Evolutionary conservation across 495 filamentous ascomycete genomes (phyloP).

Genomic region (Xylaria palmicola): DNA sequence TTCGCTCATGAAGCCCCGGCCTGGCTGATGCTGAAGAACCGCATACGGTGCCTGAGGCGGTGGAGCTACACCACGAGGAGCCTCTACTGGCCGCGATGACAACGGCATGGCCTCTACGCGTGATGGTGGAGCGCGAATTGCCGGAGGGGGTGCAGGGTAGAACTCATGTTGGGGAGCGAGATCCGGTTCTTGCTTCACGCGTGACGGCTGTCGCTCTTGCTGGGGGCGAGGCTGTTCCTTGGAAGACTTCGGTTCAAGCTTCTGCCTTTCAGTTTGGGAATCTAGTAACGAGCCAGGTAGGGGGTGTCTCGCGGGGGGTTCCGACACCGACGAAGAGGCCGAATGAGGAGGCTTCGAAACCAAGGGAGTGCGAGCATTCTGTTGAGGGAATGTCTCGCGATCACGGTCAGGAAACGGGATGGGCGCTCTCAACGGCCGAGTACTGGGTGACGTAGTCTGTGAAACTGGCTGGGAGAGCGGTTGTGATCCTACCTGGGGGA

Average conservation of each 20-base stretch:
- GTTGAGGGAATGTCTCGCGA: constrained; percentile 26
- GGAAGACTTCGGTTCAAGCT: constrained; percentile 22
- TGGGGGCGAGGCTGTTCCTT: constrained; percentile 29
- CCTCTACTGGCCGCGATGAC: constrained; percentile 40
- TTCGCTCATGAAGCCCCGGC: constrained; percentile 35
- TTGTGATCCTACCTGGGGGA: constrained; percentile 28
- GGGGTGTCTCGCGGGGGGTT: constrained; percentile 28
- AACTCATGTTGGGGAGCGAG: constrained; percentile 34
- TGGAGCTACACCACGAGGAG: constrained; percentile 37
- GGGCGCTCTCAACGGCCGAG: constrained; percentile 39
- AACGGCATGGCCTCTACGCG: constrained; percentile 39
- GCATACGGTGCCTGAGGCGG: constrained; percentile 32
- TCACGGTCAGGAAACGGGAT: constrained; percentile 29
- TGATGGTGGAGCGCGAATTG: constrained; percentile 30
- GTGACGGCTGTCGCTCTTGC: constrained; percentile 31
- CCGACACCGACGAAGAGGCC: constrained; percentile 22
- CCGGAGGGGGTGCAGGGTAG: constrained; percentile 23
- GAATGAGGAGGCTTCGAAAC: constrained; percentile 25
- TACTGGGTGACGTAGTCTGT: constrained; percentile 40
- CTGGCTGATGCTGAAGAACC: constrained; percentile 31
- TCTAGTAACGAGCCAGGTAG: constrained; percentile 29
- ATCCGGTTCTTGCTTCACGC: constrained; percentile 49
- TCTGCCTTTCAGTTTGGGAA: constrained; percentile 29
- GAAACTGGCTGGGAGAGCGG: constrained; percentile 26
- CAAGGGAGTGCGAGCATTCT: constrained; percentile 22